These are phyloP conservation scores for Prunella vulgaris DNA, from an alignment of 257 asterid genomes.

Conservation along the genomic window DNA sequence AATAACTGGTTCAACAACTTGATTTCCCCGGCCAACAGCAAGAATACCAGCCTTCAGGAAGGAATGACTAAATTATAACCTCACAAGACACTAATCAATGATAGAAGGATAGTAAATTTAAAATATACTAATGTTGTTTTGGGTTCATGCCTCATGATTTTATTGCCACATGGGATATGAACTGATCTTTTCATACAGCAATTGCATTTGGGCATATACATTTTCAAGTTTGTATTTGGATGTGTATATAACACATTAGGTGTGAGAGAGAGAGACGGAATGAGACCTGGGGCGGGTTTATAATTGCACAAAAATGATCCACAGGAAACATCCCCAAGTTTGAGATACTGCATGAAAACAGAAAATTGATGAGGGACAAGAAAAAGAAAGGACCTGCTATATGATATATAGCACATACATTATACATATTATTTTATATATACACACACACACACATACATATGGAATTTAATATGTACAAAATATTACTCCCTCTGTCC, in stretches of 20 bases:
- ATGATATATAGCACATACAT: slow-evolving; percentile 6
- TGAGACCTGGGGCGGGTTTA: slow-evolving; percentile 95
- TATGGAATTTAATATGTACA: background rate
- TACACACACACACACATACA: background rate
- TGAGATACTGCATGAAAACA: slow-evolving; percentile 68
- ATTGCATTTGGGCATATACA: background rate
- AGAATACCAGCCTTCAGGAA: slow-evolving; percentile 89
- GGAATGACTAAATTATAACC: slow-evolving; percentile 25
- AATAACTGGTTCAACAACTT: slow-evolving; percentile 76
- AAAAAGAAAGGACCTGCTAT: slow-evolving; percentile 8
- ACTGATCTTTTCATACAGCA: background rate
- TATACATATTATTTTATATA: background rate
- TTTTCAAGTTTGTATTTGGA: background rate
- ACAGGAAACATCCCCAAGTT: slow-evolving; percentile 99
- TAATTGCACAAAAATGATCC: slow-evolving; percentile 91
- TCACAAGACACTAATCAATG: background rate
- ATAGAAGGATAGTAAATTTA: background rate
- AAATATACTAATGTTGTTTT: background rate
- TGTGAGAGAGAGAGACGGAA: slow-evolving; percentile 29
- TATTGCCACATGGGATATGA: background rate
- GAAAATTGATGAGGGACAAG: slow-evolving; percentile 16
- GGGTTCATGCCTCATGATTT: background rate
- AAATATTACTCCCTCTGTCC: no score
- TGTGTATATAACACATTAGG: background rate
- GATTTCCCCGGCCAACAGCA: slow-evolving; percentile 95